Evolutionary conservation across 2,329 filamentous ascomycete genomes (phyloP).

Genomic region (Colletotrichum caudatum): DNA sequence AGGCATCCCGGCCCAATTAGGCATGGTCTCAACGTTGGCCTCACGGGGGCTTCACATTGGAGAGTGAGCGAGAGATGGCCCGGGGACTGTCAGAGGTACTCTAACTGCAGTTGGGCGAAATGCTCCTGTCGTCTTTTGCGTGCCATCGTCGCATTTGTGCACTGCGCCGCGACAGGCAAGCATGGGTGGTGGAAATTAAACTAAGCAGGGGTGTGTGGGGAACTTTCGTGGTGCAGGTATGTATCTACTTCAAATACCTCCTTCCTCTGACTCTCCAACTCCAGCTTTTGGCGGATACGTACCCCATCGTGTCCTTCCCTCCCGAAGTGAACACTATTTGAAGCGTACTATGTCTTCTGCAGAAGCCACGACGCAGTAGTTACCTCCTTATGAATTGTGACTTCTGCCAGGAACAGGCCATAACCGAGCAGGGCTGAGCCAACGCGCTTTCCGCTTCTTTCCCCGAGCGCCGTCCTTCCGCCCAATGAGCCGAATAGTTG

Average conservation of each 20-base stretch:
- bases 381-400: background rate
- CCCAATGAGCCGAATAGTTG: conserved; percentile 22
- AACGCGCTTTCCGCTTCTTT: conserved; percentile 33
- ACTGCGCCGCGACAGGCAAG: conserved; percentile 34
- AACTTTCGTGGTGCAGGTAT: background rate
- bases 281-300: conserved; percentile 10
- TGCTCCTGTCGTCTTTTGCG: conserved; percentile 25
- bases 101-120: conserved; percentile 34
- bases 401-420: conserved; percentile 11
- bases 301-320: background rate
- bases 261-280: background rate
- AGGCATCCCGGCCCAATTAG: conserved; percentile 14
- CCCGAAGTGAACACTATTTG: conserved; percentile 22
- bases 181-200: conserved; percentile 31
- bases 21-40: conserved; percentile 8
- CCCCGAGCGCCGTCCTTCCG: background rate
- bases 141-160: conserved; percentile 37
- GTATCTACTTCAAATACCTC: conserved; percentile 11
- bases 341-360: conserved; percentile 4
- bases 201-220: conserved; percentile 26
- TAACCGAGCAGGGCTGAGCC: conserved; percentile 40
- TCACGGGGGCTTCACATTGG: background rate
- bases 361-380: conserved; percentile 9
- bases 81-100: background rate
- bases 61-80: conserved; percentile 7